A percentile compares a stretch with the other conserved stretches of the same genome.
phyloP scores from a whole-genome alignment of 495 filamentous ascomycete genomes.

The Parachaetomium inaequale region DNA sequence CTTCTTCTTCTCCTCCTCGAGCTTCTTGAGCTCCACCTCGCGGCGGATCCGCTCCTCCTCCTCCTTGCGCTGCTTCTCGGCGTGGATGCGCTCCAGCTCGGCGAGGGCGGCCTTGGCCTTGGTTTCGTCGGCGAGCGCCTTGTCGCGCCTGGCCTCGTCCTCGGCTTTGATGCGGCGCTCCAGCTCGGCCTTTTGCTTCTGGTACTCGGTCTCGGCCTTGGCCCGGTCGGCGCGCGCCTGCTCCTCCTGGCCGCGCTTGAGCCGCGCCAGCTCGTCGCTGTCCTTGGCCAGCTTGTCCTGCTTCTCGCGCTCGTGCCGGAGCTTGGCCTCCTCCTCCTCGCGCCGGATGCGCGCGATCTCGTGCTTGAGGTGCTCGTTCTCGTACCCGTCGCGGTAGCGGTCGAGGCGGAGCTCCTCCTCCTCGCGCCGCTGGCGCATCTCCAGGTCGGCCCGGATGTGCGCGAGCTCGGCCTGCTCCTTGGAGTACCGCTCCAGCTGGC shows the following conservation, averaged over 20 bases:
- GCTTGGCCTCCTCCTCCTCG: constrained; percentile 41
- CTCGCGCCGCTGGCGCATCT: constrained; percentile 38
- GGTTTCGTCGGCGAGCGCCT: constrained; percentile 41
- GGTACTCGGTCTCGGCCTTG: constrained; percentile 36
- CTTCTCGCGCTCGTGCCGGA: constrained; percentile 38
- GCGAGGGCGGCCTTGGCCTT: constrained; percentile 45
- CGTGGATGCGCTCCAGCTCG: constrained; percentile 42
- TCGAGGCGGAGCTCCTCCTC: constrained; percentile 41
- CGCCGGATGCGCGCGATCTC: constrained; percentile 27
- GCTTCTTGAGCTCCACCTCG: constrained; percentile 55
- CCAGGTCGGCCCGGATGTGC: constrained; percentile 42
- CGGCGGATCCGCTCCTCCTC: constrained; percentile 47
- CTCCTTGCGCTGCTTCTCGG: constrained; percentile 44
- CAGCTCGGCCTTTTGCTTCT: constrained; percentile 26
- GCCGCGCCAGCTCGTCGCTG: constrained; percentile 43
- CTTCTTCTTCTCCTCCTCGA: constrained; percentile 52
- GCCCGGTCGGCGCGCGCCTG: constrained; percentile 29
- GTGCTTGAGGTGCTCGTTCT: constrained; percentile 28
- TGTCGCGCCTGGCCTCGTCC: constrained; percentile 42
- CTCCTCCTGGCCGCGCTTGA: constrained; percentile 33
- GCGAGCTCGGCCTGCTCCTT: constrained; percentile 44
- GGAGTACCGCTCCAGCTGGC: constrained; percentile 19
- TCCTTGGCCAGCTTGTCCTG: constrained; percentile 42
- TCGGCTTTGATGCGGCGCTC: constrained; percentile 31
- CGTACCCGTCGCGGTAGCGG: constrained; percentile 31